A percentile compares a stretch with the other conserved stretches of the same genome.
These are phyloP conservation scores for Chlorella sp. DNA, from an alignment of 139 green algal genomes.

Conservation along the genomic window DNA sequence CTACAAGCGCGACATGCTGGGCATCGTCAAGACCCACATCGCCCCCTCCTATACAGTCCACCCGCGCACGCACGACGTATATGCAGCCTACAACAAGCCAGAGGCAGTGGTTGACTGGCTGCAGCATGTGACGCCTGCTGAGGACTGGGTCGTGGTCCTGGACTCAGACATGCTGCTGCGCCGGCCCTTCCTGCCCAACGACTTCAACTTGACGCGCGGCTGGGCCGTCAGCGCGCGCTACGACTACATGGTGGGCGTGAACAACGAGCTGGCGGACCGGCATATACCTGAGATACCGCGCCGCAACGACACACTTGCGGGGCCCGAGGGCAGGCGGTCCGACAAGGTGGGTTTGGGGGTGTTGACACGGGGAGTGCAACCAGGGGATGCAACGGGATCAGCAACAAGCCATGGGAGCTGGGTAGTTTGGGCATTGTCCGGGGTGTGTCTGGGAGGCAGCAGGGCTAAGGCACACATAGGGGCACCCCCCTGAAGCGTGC, in stretches of 20 bases:
- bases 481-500: too few relatives aligned
- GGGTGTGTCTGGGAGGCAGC: too few relatives aligned
- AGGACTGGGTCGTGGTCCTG: constrained; percentile 52
- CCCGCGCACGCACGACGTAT: constrained; percentile 6
- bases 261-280: constrained; percentile 56
- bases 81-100: too few relatives aligned
- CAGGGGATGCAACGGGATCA: too few relatives aligned
- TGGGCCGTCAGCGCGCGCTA: constrained; percentile 30
- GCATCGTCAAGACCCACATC: constrained; percentile 25
- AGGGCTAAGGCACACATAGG: too few relatives aligned
- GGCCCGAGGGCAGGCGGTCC: constrained; percentile 26
- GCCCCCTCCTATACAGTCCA: constrained; percentile 30
- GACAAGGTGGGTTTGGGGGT: constrained; percentile 26
- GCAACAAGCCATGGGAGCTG: too few relatives aligned
- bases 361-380: too few relatives aligned
- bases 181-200: constrained; percentile 36
- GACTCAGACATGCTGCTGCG: constrained; percentile 55
- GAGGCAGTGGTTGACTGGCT: constrained; percentile 80
- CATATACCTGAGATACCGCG: constrained; percentile 39
- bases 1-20: constrained; percentile 26
- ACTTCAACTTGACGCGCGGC: constrained; percentile 21
- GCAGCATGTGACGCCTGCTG: constrained; percentile 29
- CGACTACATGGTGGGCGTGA: constrained; percentile 41
- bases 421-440: too few relatives aligned
- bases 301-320: constrained; percentile 61